Conservation (phyloP, 192 early-diverging fungal species). For the Jimgerdemannia flammicorona region DNA sequence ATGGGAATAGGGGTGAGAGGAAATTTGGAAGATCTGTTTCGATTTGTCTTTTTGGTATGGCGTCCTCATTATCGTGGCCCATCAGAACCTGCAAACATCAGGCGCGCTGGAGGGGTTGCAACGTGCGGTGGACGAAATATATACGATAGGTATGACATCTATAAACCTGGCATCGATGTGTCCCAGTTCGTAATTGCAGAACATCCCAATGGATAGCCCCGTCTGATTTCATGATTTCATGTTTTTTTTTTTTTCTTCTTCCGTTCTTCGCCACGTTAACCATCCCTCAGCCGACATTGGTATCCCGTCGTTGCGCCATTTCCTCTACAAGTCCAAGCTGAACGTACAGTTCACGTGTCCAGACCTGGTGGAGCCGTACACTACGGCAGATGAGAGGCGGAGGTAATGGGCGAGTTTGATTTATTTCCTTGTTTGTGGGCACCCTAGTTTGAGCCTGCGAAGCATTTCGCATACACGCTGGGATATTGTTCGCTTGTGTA, state of each 20-base stretch:
- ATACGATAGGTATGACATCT: slow-evolving; percentile 38
- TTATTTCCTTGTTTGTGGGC: neutral
- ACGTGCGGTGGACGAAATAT: slow-evolving; percentile 39
- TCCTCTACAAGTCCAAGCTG: slow-evolving; percentile 61
- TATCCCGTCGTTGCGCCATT: slow-evolving; percentile 67
- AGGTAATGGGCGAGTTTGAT: slow-evolving; percentile 29
- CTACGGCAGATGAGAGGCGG: slow-evolving; percentile 40
- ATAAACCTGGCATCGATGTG: too few species aligned
- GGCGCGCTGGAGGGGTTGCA: slow-evolving; percentile 37
- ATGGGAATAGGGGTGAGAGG: neutral
- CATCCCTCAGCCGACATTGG: slow-evolving; percentile 49
- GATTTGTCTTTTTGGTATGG: neutral
- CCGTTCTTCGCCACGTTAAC: too few species aligned
- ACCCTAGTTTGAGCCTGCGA: too few species aligned
- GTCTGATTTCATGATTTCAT: too few species aligned
- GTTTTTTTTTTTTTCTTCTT: too few species aligned
- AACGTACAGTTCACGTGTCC: slow-evolving; percentile 68
- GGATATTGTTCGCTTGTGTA: neutral
- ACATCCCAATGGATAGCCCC: too few species aligned
- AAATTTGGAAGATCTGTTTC: slow-evolving; percentile 11
- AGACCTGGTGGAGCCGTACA: slow-evolving; percentile 55
- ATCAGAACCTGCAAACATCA: slow-evolving; percentile 16
- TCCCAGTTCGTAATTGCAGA: too few species aligned
- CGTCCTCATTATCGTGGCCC: neutral
- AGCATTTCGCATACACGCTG: neutral